Base-by-base conservation (phyloP, 2,329 filamentous ascomycete species). In the Aspergillus novofumigatus region DNA sequence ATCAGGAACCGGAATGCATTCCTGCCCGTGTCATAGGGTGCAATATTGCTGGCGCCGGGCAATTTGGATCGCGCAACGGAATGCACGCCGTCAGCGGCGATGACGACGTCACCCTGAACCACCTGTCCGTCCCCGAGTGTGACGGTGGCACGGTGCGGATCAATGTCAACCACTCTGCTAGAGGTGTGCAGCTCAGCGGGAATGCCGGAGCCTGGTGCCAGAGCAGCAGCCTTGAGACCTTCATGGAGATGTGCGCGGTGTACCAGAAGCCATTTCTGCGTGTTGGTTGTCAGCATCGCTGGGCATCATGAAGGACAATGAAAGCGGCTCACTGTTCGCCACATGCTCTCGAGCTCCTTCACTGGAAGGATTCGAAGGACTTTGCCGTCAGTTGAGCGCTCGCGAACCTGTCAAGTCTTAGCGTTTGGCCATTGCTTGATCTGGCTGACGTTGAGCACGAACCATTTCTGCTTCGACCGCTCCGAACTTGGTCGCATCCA, bases 1-100 rank as follows among this genome's bases (percentile, higher is more conserved):
- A 86, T 75, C 4, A 85, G 66, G 67, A 85, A 86, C 7, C 83
- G 76, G 65, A 84, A 86, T 0, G 83, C 82, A 47, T 78, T 82
- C 65, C 84, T 83, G 2, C 83, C 83, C 3, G 78, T 80, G 1
- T 75, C 72, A 45, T 76, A 77, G 3, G 78, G 71, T 35, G 26
- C 73, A 20, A 76, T 61, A 4, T 70, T 65, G 35, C 55, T 54
- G 2, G 52, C 59, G 2, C 60, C 74, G 10, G 49, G 65, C 56
- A 75, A 54, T 59, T 65, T 56, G 53, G 68, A 63, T 64, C 64
- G 59, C 1, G 67, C 62, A 4, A 65, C 55, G 0, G 71, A 73
- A 51, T 78, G 72, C 3, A 84, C 80, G 0, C 83, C 83, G 59
- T 85, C 83, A 0, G 82, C 83, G 2, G 81, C 83, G 3, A 85